A percentile compares a stretch with the other conserved stretches of the same genome.
phyloP scores from a whole-genome alignment of 805 yeast genomes.

The Alloascoidea africana region DNA sequence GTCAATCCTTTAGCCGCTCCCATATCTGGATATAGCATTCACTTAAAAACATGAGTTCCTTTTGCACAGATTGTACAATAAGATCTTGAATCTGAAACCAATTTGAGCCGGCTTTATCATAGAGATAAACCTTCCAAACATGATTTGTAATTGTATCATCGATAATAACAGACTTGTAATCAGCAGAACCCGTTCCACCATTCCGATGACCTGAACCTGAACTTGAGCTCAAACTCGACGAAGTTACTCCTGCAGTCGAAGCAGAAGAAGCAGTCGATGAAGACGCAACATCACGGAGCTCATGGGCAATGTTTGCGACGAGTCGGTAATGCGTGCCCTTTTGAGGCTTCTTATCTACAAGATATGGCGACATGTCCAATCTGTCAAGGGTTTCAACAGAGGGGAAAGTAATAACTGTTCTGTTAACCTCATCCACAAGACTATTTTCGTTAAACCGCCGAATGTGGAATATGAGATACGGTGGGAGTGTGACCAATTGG shows the following conservation, averaged over 20 bases:
- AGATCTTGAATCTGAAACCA: slow-evolving; percentile 53
- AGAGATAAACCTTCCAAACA: slow-evolving; percentile 34
- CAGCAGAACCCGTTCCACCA: slow-evolving; percentile 1
- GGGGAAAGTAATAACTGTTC: slow-evolving; percentile 50
- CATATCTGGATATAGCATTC: slow-evolving; percentile 59
- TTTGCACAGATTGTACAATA: slow-evolving; percentile 27
- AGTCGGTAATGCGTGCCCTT: slow-evolving; percentile 3
- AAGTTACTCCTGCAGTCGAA: slow-evolving; percentile 4
- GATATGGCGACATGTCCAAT: slow-evolving; percentile 21
- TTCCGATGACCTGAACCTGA: slow-evolving; percentile 23
- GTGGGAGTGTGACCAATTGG: slow-evolving; percentile 30
- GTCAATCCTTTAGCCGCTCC: slow-evolving; percentile 20
- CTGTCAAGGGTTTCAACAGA: slow-evolving; percentile 12
- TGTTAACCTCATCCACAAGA: slow-evolving; percentile 28
- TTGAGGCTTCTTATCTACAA: slow-evolving; percentile 8
- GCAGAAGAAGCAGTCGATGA: not conserved
- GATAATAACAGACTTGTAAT: slow-evolving; percentile 4
- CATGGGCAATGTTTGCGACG: not conserved
- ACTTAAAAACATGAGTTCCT: slow-evolving; percentile 43
- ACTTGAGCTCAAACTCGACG: slow-evolving; percentile 27
- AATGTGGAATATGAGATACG: slow-evolving; percentile 36
- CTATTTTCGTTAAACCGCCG: slow-evolving; percentile 32
- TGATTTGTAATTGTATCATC: slow-evolving; percentile 16
- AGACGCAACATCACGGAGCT: not conserved
- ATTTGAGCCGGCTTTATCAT: slow-evolving; percentile 21